These are phyloP conservation scores for Tricholoma matsutake DNA, from an alignment of 768 basidiomycete genomes.

Conservation along the genomic window DNA sequence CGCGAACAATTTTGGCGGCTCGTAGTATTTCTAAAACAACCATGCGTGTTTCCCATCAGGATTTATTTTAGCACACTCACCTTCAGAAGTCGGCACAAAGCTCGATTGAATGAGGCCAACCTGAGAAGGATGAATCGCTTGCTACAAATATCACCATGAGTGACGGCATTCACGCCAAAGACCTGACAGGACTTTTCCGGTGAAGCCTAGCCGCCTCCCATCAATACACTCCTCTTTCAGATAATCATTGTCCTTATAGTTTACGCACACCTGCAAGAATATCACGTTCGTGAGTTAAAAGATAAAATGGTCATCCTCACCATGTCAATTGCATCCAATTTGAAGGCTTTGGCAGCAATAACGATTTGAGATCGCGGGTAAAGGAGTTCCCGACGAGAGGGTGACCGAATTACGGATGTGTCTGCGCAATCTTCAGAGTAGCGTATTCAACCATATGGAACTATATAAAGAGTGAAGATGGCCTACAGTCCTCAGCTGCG, in stretches of 20 bases:
- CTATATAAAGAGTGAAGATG: background rate
- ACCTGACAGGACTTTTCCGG: conserved; percentile 65
- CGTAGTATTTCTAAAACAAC: conserved; percentile 59
- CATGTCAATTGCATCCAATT: conserved; percentile 88
- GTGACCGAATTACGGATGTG: conserved; percentile 75
- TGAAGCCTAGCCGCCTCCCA: conserved; percentile 80
- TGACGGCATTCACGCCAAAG: background rate
- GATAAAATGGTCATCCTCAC: conserved; percentile 34
- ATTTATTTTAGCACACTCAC: conserved; percentile 30
- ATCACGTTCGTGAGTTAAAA: background rate
- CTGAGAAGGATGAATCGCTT: conserved; percentile 93
- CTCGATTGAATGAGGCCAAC: conserved; percentile 72
- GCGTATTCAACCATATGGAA: conserved; percentile 6
- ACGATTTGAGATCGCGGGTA: conserved; percentile 83
- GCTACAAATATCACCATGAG: conserved; percentile 41
- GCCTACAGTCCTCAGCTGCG: conserved; percentile 88
- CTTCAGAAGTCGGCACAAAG: conserved; percentile 72
- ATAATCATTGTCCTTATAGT: conserved; percentile 71
- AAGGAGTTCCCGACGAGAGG: conserved; percentile 71
- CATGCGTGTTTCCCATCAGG: conserved; percentile 20
- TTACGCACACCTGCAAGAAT: conserved; percentile 69
- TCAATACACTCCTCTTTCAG: conserved; percentile 76
- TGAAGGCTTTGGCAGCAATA: conserved; percentile 78
- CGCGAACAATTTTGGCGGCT: conserved; percentile 67
- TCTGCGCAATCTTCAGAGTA: conserved; percentile 78